Percentiles rank a stretch among this genome's conserved stretches.
Evolutionary conservation across 2,329 filamentous ascomycete genomes (phyloP).

Genomic region (Aureobasidium zeae): DNA sequence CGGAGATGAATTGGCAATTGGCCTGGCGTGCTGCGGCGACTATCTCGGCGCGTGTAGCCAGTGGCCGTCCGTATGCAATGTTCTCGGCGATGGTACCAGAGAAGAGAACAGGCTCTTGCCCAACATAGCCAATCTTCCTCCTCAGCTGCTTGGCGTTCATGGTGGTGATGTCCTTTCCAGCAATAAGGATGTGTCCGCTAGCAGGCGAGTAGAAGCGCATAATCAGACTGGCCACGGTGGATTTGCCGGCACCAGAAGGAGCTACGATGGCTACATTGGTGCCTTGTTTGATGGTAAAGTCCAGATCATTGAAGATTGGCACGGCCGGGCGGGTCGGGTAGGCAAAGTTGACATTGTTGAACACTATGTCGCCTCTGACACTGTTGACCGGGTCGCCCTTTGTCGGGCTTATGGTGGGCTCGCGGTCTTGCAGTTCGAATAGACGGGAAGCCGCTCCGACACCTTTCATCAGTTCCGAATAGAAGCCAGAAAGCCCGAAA

Average conservation of each 20-base stretch:
- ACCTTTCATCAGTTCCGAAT: conserved; percentile 98
- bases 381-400: conserved; percentile 69
- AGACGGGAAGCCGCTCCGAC: conserved; percentile 92
- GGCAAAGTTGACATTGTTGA: conserved; percentile 75
- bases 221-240: conserved; percentile 84
- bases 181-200: conserved; percentile 67
- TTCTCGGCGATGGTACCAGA: conserved; percentile 79
- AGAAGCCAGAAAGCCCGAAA: conserved; percentile 90
- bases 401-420: conserved; percentile 79
- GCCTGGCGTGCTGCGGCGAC: conserved; percentile 79
- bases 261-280: conserved; percentile 95
- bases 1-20: conserved; percentile 93
- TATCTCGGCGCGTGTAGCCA: conserved; percentile 70
- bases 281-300: conserved; percentile 85
- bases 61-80: conserved; percentile 81
- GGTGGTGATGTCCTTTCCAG: conserved; percentile 68
- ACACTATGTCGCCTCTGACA: conserved; percentile 80
- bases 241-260: conserved; percentile 91
- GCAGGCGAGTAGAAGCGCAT: conserved; percentile 85
- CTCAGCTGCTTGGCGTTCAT: conserved; percentile 93
- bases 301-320: conserved; percentile 76
- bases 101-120: conserved; percentile 90
- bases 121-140: conserved; percentile 86
- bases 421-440: conserved; percentile 88
- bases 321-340: conserved; percentile 93